These are phyloP conservation scores for Aristolochia fimbriata DNA, from an alignment of 164 flowering plant species.

Conservation along the genomic window DNA sequence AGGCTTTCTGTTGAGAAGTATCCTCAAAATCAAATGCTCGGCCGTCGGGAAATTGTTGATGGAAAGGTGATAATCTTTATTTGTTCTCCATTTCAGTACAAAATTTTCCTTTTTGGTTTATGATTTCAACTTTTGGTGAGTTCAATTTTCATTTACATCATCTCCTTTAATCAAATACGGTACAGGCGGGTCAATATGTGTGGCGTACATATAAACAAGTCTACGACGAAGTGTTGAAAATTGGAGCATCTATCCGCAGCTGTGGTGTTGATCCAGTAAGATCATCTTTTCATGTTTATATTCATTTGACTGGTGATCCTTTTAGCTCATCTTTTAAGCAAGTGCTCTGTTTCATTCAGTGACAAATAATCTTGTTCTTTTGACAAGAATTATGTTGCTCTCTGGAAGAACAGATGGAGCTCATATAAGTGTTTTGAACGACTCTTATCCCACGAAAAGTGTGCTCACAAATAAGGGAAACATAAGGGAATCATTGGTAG, in stretches of 20 bases:
- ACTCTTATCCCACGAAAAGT: too few relatives aligned
- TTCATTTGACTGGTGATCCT: not conserved
- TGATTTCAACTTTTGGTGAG: too few relatives aligned
- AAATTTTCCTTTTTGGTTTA: too few relatives aligned
- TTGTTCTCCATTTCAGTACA: not conserved
- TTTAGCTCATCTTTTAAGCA: too few relatives aligned
- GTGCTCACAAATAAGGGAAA: too few relatives aligned
- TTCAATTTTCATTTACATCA: too few relatives aligned
- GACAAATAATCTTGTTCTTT: too few relatives aligned
- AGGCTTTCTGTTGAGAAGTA: constrained; percentile 64
- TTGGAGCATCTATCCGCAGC: constrained; percentile 64
- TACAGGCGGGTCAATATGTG: constrained; percentile 73
- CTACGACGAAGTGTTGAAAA: constrained; percentile 53
- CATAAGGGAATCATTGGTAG: too few relatives aligned
- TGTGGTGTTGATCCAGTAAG: constrained; percentile 66
- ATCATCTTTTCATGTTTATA: not conserved
- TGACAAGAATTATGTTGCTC: too few relatives aligned
- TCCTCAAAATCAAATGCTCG: constrained; percentile 82
- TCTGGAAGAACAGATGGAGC: too few relatives aligned
- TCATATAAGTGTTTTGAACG: too few relatives aligned
- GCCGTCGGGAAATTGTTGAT: constrained; percentile 49
- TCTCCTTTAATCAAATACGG: not conserved
- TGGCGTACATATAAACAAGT: constrained; percentile 91
- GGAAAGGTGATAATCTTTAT: constrained; percentile 44
- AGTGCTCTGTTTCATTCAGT: too few relatives aligned